Evolutionary conservation across 495 filamentous ascomycete genomes (phyloP).

Genomic region (Lepidopterella palustris): DNA sequence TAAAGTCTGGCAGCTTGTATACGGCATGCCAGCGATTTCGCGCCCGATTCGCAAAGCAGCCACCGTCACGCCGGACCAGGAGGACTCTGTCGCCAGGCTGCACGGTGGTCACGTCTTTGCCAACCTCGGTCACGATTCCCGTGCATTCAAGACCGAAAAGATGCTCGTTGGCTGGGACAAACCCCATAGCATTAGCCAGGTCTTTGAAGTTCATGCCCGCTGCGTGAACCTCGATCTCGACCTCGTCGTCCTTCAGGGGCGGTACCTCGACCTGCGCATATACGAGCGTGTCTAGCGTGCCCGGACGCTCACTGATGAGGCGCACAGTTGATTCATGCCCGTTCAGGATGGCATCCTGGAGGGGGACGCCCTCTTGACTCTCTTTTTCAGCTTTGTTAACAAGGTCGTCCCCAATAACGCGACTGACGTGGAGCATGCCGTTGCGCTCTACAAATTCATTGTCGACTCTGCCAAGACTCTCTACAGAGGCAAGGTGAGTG

Average conservation of each 20-base stretch:
- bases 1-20: slow-evolving; percentile 4
- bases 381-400: neutral
- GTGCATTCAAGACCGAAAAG: slow-evolving; percentile 10
- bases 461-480: neutral
- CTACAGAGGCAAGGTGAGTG: neutral
- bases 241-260: neutral
- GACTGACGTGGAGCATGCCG: neutral
- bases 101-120: neutral
- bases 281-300: neutral
- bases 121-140: slow-evolving; percentile 1
- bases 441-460: neutral
- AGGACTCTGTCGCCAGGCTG: slow-evolving; percentile 11
- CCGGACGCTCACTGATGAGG: neutral
- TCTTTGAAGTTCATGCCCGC: slow-evolving; percentile 19
- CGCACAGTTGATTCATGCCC: neutral
- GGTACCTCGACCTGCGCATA: neutral
- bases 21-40: neutral
- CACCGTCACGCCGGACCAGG: neutral
- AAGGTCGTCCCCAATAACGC: neutral
- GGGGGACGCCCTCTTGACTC: neutral
- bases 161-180: slow-evolving; percentile 13
- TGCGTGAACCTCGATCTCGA: slow-evolving; percentile 17
- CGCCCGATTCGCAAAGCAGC: neutral
- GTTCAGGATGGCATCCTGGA: neutral
- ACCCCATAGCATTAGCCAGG: slow-evolving; percentile 14